Conservation (phyloP, 208 protist genomes). For the Leishmania tropica region DNA sequence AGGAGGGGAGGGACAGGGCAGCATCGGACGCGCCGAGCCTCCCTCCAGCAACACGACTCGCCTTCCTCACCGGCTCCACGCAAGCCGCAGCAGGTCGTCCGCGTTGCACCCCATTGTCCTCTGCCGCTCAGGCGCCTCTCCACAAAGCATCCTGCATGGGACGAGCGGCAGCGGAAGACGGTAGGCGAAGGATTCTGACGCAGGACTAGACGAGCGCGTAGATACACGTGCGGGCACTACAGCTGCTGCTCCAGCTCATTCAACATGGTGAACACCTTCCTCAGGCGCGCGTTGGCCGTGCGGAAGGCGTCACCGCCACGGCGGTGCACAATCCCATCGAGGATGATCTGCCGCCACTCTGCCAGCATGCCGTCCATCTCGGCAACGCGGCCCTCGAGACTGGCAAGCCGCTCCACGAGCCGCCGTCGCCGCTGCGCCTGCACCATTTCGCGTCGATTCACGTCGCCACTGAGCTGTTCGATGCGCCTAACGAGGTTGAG, state of each 20-base stretch:
- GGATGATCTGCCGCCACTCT: constrained; percentile 43
- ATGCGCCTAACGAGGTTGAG: constrained; percentile 11
- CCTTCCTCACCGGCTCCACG: not conserved
- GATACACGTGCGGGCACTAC: not conserved
- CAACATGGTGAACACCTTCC: constrained; percentile 62
- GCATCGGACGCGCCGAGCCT: not conserved
- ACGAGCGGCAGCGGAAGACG: not conserved
- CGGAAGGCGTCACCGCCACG: constrained; percentile 47
- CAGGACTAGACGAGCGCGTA: not conserved
- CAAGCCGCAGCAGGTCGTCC: not conserved
- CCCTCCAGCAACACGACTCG: not conserved
- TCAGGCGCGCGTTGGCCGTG: constrained; percentile 68
- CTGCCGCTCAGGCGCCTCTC: not conserved
- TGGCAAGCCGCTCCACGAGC: constrained; percentile 32
- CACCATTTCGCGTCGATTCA: constrained; percentile 27
- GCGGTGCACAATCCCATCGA: constrained; percentile 74
- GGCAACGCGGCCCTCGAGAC: constrained; percentile 25
- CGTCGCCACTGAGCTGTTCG: constrained; percentile 6
- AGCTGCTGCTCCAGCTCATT: constrained; percentile 47
- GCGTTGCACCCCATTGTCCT: not conserved
- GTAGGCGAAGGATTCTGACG: not conserved
- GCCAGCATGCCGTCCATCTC: constrained; percentile 19
- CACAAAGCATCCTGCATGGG: not conserved
- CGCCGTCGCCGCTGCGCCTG: constrained; percentile 31
- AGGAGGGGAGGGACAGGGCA: not conserved